Percentiles rank a stretch among this genome's conserved stretches.
phyloP scores from a whole-genome alignment of 441 rosid genomes.

The Pelargonium myrrhifolium region DNA sequence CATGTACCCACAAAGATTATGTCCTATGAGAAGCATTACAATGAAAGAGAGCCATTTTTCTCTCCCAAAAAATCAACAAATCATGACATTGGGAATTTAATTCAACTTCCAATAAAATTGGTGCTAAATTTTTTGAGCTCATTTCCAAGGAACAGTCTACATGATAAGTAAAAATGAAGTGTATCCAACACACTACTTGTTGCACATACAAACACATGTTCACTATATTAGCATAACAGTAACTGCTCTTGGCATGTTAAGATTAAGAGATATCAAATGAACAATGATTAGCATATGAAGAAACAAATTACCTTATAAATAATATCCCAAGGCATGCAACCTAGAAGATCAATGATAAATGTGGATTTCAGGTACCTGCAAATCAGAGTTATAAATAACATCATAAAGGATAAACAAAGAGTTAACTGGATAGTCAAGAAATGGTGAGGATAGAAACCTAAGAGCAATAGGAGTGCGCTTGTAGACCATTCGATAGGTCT shows the following conservation, averaged over 20 bases:
- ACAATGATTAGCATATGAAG: background rate
- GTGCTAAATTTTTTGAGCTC: no score
- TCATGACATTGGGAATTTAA: background rate
- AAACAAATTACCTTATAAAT: slow-evolving; percentile 59
- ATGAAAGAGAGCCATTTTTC: background rate
- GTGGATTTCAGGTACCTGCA: slow-evolving; percentile 78
- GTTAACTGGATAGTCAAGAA: background rate
- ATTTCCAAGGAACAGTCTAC: background rate
- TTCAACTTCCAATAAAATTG: background rate
- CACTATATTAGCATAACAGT: background rate
- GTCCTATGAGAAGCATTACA: background rate
- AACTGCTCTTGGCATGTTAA: background rate
- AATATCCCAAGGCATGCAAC: slow-evolving; percentile 89
- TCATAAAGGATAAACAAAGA: no score
- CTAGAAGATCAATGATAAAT: slow-evolving; percentile 63
- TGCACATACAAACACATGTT: background rate
- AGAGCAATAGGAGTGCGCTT: slow-evolving; percentile 58
- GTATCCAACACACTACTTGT: background rate
- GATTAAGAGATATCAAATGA: background rate
- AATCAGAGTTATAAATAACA: no score
- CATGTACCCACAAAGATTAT: no score
- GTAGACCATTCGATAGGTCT: slow-evolving; percentile 55
- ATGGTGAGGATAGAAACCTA: slow-evolving; percentile 34
- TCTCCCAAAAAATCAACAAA: background rate
- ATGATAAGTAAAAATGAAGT: background rate